Base-by-base conservation (phyloP, 2,329 filamentous ascomycete species). In the Fusarium palustre region DNA sequence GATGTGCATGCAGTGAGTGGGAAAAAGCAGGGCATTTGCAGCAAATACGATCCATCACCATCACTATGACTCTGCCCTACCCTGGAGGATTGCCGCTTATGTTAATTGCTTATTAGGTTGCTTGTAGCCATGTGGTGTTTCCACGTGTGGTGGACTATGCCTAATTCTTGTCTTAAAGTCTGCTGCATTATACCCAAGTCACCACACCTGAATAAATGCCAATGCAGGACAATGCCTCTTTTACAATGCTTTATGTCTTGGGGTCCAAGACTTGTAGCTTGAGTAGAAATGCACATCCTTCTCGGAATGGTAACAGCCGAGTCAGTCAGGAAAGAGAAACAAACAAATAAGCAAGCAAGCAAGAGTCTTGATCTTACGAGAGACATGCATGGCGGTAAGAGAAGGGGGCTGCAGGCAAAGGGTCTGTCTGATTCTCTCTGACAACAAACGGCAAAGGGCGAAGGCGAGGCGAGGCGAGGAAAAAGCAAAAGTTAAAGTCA, bases 221-320 rank as follows among this genome's bases (percentile, higher is more conserved):
- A 60, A 39, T 28, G 33, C n/a, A 18, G 24, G 46, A 30, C 28
- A 30, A 30, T 30, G 28, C n/a, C 13, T 50, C 7, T 39, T 28
- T n/a, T 39, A 25, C 24, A 7, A 18, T 45, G 36, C 28, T 50
- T 47, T 38, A 39, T 20, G 18, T 9, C 3, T 60, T 52, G 45
- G 39, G 52, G 30, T 55, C 50, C 33, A 33, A 52, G n/a, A 16
- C 25, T 7, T 30, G 11, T 52, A 28, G 34, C 34, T 41, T 30
- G 13, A 28, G 12, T 20, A 16, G 20, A 46, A 36, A 38, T 28
- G 36, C 47, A 56, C 24, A 7, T 28, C 36, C 49, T 55, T 55
- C 50, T 64, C 43, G 67, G 67, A 60, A 68, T 28, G 59, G 67
- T 61, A 70, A 55, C 48, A 38, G 42, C 66, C 67, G 66, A 59